phyloP scores from a whole-genome alignment of 768 basidiomycete species.

The Trametes meyenii region DNA sequence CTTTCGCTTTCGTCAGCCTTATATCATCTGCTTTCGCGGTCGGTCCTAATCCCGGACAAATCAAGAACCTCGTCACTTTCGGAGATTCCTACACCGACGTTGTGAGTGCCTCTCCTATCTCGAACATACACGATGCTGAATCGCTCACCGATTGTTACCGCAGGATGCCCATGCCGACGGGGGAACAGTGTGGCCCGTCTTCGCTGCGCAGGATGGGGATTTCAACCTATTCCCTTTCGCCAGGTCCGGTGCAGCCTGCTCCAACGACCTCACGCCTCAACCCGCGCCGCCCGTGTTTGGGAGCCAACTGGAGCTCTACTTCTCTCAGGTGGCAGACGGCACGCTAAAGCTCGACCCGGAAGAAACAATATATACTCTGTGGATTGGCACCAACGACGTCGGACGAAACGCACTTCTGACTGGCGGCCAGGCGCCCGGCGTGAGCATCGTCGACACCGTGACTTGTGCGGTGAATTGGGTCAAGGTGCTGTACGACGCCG shows the following conservation, averaged over 20 bases:
- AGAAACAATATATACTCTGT: constrained; percentile 64
- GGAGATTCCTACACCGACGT: constrained; percentile 70
- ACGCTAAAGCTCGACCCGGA: constrained; percentile 42
- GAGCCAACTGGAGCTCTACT: constrained; percentile 56
- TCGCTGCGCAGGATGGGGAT: constrained; percentile 56
- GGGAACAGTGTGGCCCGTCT: constrained; percentile 59
- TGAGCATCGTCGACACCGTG: constrained; percentile 61
- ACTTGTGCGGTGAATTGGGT: constrained; percentile 64
- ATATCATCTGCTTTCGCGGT: constrained; percentile 11
- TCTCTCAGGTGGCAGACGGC: constrained; percentile 46
- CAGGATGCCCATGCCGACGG: constrained; percentile 36
- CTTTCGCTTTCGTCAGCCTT: neutral
- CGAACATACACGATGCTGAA: constrained; percentile 46
- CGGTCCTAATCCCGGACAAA: constrained; percentile 43
- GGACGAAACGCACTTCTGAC: constrained; percentile 57
- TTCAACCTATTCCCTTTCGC: constrained; percentile 61
- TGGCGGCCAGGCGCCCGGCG: constrained; percentile 45
- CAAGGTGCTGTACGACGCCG: constrained; percentile 53
- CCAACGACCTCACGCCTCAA: constrained; percentile 59
- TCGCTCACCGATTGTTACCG: neutral
- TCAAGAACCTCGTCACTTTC: constrained; percentile 67
- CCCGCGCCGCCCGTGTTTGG: constrained; percentile 63
- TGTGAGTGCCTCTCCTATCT: constrained; percentile 37
- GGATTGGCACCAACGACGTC: constrained; percentile 67
- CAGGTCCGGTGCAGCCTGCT: constrained; percentile 64